Evolutionary conservation across 2,329 filamentous ascomycete species (phyloP).

Genomic region (Fusarium annulatum): DNA sequence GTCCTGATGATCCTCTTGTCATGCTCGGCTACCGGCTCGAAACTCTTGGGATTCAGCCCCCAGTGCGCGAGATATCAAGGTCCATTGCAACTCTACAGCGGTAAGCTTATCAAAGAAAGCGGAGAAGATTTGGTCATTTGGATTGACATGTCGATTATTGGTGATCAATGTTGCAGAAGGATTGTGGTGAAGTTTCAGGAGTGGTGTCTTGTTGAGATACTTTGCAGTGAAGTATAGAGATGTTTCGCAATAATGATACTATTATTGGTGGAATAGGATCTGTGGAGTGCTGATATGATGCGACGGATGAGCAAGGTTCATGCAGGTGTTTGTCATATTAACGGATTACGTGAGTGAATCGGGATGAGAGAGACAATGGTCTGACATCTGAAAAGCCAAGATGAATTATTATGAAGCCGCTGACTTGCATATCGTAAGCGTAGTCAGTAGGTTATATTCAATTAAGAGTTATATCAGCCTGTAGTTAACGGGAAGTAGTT

Average conservation of each 20-base stretch:
- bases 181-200: not conserved
- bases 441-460: rapidly evolving
- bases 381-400: not conserved
- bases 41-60: not conserved
- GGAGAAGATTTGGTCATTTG: not conserved
- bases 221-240: not conserved
- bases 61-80: not conserved
- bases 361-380: not conserved
- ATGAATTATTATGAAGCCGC: not conserved
- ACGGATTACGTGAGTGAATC: no score
- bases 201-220: not conserved
- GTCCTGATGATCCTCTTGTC: not conserved
- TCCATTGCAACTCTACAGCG: not conserved
- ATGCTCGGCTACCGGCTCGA: not conserved
- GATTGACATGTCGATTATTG: not conserved
- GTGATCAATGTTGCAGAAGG: not conserved
- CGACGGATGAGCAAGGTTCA: not conserved
- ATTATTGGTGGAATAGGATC: not conserved
- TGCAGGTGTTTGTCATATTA: not conserved
- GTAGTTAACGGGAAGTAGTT: no score
- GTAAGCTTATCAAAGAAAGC: not conserved
- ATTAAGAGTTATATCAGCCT: no score
- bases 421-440: not conserved
- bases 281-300: not conserved
- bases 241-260: not conserved